phyloP scores from a whole-genome alignment of 2,329 filamentous ascomycete species.

The Epichloe brachyelytri region DNA sequence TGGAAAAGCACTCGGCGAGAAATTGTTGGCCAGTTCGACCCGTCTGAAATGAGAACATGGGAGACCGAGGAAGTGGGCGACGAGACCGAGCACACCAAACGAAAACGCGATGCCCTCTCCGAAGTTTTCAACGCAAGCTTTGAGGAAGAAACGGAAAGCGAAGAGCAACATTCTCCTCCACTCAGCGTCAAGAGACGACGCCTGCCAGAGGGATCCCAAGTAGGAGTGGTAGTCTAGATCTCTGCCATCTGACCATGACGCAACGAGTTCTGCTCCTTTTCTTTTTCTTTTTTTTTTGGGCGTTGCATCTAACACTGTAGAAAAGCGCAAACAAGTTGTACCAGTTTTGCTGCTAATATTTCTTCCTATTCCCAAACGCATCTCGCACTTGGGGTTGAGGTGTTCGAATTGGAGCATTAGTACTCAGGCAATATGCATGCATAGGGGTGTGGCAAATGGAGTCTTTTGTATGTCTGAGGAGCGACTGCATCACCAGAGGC shows the following conservation, averaged over 20 bases:
- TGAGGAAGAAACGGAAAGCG: constrained; percentile 23
- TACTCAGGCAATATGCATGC: background rate
- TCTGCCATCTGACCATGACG: background rate
- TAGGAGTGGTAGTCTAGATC: constrained; percentile 18
- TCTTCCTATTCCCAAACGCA: background rate
- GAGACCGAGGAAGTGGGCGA: constrained; percentile 22
- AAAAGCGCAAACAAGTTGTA: background rate
- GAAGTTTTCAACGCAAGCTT: constrained; percentile 29
- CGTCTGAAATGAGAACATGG: constrained; percentile 32
- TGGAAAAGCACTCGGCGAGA: constrained; percentile 37
- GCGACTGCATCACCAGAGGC: background rate
- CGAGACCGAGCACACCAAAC: constrained; percentile 12
- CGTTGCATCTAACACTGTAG: too few relatives aligned
- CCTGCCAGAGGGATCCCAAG: constrained; percentile 16
- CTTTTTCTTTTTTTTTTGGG: background rate
- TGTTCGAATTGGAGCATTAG: background rate
- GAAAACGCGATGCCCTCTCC: constrained; percentile 22
- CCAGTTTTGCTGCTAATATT: background rate
- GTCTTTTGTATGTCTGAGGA: background rate
- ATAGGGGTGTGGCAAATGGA: background rate
- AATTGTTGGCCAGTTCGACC: constrained; percentile 30
- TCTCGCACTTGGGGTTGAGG: background rate
- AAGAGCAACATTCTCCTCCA: constrained; percentile 17
- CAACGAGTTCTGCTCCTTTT: background rate
- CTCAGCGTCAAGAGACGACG: constrained; percentile 22